These are phyloP conservation scores for Limnanthes douglasii DNA, from an alignment of 345 rosid species.

Conservation along the genomic window DNA sequence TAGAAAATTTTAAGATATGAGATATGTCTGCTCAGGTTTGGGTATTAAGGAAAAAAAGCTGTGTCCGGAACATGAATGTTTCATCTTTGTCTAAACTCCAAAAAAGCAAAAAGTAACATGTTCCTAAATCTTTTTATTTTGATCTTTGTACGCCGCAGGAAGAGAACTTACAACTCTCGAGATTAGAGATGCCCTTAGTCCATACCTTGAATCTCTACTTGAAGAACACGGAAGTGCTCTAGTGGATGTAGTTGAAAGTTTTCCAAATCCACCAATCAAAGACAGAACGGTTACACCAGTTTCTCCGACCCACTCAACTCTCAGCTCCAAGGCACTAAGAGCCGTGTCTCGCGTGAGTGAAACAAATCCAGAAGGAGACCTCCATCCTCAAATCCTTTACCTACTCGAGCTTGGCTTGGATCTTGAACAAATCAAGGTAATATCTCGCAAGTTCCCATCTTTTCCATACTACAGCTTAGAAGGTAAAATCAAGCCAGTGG, in stretches of 20 bases:
- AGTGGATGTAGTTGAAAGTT: conserved; percentile 50
- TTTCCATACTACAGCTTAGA: conserved; percentile 80
- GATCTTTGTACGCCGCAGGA: conserved; percentile 42
- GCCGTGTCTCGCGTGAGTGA: conserved; percentile 59
- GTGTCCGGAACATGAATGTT: too few relatives aligned
- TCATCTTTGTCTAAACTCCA: too few relatives aligned
- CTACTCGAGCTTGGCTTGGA: conserved; percentile 71
- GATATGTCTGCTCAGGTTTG: too few relatives aligned
- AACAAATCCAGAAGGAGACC: conserved; percentile 37
- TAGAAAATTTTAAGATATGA: too few relatives aligned
- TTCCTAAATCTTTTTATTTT: neutral
- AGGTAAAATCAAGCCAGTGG: conserved; percentile 74
- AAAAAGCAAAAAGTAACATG: neutral
- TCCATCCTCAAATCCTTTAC: conserved; percentile 56
- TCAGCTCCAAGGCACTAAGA: conserved; percentile 32
- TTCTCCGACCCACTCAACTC: conserved; percentile 15
- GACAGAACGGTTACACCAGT: conserved; percentile 21
- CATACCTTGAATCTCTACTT: conserved; percentile 61
- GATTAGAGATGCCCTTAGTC: conserved; percentile 69
- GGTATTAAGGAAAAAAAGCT: too few relatives aligned
- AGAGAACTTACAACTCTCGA: conserved; percentile 87
- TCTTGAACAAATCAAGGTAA: conserved; percentile 67
- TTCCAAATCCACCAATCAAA: conserved; percentile 39
- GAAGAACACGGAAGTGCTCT: conserved; percentile 47
- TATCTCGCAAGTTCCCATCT: conserved; percentile 55